phyloP scores from a whole-genome alignment of 139 green algal genomes.

The Micractinium sp. region DNA sequence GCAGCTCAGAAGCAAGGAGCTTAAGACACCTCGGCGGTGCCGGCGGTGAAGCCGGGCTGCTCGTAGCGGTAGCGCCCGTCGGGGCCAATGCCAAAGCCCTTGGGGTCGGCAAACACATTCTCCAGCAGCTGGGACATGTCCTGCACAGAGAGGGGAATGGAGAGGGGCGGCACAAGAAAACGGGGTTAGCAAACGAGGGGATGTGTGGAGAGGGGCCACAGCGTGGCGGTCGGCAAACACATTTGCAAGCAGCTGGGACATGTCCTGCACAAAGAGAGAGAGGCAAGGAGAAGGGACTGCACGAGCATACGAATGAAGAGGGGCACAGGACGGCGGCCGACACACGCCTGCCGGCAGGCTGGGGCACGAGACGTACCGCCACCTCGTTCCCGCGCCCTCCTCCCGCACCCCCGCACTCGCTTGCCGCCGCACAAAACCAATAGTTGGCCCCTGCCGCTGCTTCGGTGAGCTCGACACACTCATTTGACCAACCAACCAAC shows the following conservation, averaged over 20 bases:
- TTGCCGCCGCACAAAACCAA: too few relatives aligned
- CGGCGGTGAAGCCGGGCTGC: conserved; percentile 85
- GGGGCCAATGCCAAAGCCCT: conserved; percentile 86
- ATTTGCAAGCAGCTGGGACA: conserved; percentile 93
- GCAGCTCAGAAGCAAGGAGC: background rate
- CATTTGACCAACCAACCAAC: too few relatives aligned
- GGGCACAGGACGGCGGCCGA: background rate
- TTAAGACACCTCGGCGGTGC: conserved; percentile 80
- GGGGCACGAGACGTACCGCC: background rate
- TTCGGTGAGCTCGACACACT: too few relatives aligned
- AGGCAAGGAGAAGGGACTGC: background rate
- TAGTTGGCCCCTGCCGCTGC: background rate
- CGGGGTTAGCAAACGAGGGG: too few relatives aligned
- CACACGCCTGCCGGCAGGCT: background rate
- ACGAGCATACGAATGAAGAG: background rate
- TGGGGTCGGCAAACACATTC: conserved; percentile 98
- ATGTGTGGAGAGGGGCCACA: too few relatives aligned
- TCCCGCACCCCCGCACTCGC: too few relatives aligned
- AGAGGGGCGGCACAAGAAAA: too few relatives aligned
- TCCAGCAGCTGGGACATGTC: conserved; percentile 94
- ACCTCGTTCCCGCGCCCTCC: too few relatives aligned
- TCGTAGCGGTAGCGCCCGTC: conserved; percentile 83
- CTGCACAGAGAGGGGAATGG: conserved; percentile 4
- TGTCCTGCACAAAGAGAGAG: conserved; percentile 56
- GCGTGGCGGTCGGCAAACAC: too few relatives aligned